Base-by-base conservation (phyloP, 2,329 filamentous ascomycete species). In the Mycocentrospora acerina region DNA sequence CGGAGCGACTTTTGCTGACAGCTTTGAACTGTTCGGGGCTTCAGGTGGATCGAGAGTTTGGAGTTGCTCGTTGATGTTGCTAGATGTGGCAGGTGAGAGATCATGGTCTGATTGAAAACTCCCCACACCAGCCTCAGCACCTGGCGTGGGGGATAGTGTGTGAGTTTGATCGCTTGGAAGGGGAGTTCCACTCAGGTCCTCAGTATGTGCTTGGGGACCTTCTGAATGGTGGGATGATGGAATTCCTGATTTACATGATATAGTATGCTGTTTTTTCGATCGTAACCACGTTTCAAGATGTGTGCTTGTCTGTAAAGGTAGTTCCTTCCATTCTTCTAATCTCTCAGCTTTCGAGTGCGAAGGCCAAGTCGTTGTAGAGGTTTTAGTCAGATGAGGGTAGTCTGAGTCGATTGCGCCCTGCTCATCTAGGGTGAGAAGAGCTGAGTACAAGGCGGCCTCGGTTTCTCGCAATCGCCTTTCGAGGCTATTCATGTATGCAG, bases 391-490 rank as follows among this genome's bases (percentile, higher is more conserved):
- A n/a, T 18, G 19, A 7, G 29, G 17, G 1, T 40, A 30, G 15
- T 31, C 26, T 15, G 36, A 29, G 22, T 29, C 26, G 28, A 41
- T 25, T 11, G 8, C 28, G 3, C 29, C 34, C 4, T 40, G 37
- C 3, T 46, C 29, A 4, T 49, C 32, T 15, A 56, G 33, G 3
- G 46, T 36, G 15, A 37, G 15, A 17, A 60, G 44, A 8, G 48
- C 31, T 16, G 45, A 37, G 29, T 47, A 50, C 13, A 60, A 30
- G 4, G 57, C 55, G 24, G 42, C 35, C 37, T 60, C 57, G 3
- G 57, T 59, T n/a, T 55, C 52, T 31, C 44, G 48, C 7, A 59
- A 44, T 35, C 55, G 50, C 19, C 44, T 42, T 24, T 60, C 57
- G 11, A 60, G 46, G 27, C 32, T 45, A 18, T 38, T 48, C 28